Evolutionary conservation across 495 filamentous ascomycete genomes (phyloP), one percentile per base, ranked within the genome.

Genomic region (Trichoderma erinaceum): DNA sequence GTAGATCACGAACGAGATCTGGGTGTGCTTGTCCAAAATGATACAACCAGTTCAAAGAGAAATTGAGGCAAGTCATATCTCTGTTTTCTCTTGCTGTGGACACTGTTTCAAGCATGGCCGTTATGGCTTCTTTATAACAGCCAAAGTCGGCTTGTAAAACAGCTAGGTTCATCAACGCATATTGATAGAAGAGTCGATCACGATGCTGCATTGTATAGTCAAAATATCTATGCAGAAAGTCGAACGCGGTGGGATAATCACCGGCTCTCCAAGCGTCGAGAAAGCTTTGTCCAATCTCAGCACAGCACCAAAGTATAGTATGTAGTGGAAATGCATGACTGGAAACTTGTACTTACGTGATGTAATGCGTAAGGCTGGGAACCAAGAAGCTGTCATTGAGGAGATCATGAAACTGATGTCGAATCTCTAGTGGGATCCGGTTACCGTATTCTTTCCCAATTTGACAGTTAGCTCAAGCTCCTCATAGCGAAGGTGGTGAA

Each of bases 61-160:
- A 97, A 76, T 97, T 98, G 46, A 99, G 81, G 74, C 96, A 98
- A 10, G 85, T 87, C 83, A 90, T 91, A 71, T 99, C 95, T 68
- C 92, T 88, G 71, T 95, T 95, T 76, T 98, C 95, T 67, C 94
- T 83, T 0, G 95, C 95, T 38, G 92, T 93, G 0, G 92, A 87
- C 16, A 98, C 91, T 3, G 93, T 92, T 76, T 98, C 95, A 69
- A 93, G 85, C 88, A 98, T 96, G 3, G 93, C 92, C 8, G 90
- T 87, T 21, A 97, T 85, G n/a, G 94, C 93, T 79, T 98, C 95
- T 50, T 84, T 83, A 75, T 92, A 90, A 69, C 92, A 96, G 44
- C 93, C 94, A 78, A 97, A 98, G 77, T 98, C 96, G 3, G 93
- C 92, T 72, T 98, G 94, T 15, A 98, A 84, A 63, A 97, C 91